Conservation (phyloP, 495 filamentous ascomycete genomes). For the Penicillium waksmanii region DNA sequence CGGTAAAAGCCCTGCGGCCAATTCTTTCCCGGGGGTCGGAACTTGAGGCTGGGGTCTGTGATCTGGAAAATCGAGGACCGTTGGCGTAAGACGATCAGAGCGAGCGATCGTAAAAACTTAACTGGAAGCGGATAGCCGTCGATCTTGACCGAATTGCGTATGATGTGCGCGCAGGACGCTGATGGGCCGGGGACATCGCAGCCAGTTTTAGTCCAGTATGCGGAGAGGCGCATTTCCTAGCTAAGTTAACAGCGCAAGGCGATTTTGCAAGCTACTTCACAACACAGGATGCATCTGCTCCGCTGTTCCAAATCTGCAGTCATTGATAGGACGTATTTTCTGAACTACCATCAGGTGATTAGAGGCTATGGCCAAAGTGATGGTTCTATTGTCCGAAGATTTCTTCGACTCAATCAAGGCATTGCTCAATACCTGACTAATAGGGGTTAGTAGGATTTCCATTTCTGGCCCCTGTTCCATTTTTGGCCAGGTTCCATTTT, state of each 20-base stretch:
- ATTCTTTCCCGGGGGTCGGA: constrained; percentile 33
- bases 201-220: constrained; percentile 1
- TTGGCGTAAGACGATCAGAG: constrained; percentile 21
- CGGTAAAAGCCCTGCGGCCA: constrained; percentile 31
- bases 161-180: constrained; percentile 10
- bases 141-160: constrained; percentile 10
- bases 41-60: constrained; percentile 12
- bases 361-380: neutral
- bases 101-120: constrained; percentile 22
- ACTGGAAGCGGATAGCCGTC: constrained; percentile 17
- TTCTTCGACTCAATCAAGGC: neutral
- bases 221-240: neutral
- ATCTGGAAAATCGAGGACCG: constrained; percentile 23
- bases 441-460: neutral
- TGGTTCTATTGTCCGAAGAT: neutral
- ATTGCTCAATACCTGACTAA: neutral
- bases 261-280: too few relatives aligned
- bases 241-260: too few relatives aligned
- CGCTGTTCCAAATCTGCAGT: neutral
- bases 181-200: neutral
- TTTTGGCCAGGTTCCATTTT: neutral
- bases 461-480: neutral
- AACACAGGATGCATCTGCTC: neutral
- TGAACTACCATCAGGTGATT: too few relatives aligned
- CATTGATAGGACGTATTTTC: neutral